Evolutionary conservation across 495 filamentous ascomycete genomes (phyloP).

Genomic region (Echria macrotheca): DNA sequence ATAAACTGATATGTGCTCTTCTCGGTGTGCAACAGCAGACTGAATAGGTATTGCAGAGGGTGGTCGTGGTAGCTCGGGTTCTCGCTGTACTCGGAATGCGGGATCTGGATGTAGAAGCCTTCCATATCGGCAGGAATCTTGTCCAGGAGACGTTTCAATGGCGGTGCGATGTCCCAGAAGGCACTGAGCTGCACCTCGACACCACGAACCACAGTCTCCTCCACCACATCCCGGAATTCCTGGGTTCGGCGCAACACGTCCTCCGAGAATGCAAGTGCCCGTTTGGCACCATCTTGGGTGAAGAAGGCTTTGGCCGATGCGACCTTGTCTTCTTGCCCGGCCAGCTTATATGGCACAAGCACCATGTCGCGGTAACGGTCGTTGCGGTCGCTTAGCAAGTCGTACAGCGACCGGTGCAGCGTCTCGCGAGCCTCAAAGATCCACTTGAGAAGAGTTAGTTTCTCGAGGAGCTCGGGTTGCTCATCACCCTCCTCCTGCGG

Average conservation of each 20-base stretch:
- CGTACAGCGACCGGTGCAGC: slow-evolving; percentile 76
- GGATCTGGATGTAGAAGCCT: slow-evolving; percentile 62
- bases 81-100: slow-evolving; percentile 71
- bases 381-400: slow-evolving; percentile 76
- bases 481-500: slow-evolving; percentile 94
- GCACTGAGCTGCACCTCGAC: slow-evolving; percentile 86
- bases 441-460: slow-evolving; percentile 93
- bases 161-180: slow-evolving; percentile 96
- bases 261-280: slow-evolving; percentile 58
- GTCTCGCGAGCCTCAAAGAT: slow-evolving; percentile 89
- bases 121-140: slow-evolving; percentile 56
- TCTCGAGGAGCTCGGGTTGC: slow-evolving; percentile 88
- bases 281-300: slow-evolving; percentile 63
- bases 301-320: slow-evolving; percentile 77
- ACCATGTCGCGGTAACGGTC: slow-evolving; percentile 79
- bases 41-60: slow-evolving; percentile 84
- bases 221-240: slow-evolving; percentile 74
- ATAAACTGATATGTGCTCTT: slow-evolving; percentile 95
- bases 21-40: slow-evolving; percentile 76
- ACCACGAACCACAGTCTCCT: slow-evolving; percentile 77
- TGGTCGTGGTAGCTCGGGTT: slow-evolving; percentile 72
- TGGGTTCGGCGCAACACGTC: slow-evolving; percentile 65
- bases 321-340: slow-evolving; percentile 58
- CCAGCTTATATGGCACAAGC: slow-evolving; percentile 72
- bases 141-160: slow-evolving; percentile 66